phyloP scores from a whole-genome alignment of 352 stramenopile genomes.

The Phytophthora colocasiae region DNA sequence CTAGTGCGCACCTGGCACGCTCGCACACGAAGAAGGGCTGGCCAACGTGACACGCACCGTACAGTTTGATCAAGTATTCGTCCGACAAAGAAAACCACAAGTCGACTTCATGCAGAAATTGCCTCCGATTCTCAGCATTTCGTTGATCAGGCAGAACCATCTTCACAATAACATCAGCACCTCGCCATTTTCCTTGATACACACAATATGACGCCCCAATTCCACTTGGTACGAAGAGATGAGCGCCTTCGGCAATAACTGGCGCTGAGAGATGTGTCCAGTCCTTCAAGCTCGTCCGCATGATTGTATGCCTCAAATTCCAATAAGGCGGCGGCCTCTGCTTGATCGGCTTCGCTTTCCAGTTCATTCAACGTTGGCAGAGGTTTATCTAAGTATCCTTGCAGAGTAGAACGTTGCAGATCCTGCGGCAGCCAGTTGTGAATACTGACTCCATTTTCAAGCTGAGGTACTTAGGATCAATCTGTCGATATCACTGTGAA shows the following conservation, averaged over 20 bases:
- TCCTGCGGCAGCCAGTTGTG: no score
- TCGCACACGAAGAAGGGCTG: conserved; percentile 14
- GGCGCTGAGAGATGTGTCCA: no score
- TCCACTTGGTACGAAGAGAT: neutral
- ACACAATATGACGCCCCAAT: neutral
- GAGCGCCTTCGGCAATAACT: neutral
- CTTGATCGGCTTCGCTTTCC: neutral
- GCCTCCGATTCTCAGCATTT: neutral
- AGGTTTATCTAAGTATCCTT: no score
- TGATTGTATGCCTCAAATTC: neutral
- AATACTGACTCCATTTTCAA: no score
- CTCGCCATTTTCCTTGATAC: neutral
- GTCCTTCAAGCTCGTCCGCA: no score
- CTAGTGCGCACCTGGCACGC: neutral
- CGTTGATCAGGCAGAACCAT: neutral
- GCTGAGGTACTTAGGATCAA: no score
- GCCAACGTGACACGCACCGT: conserved; percentile 6
- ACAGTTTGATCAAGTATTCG: conserved; percentile 10
- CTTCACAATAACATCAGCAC: neutral
- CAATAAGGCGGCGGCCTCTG: neutral
- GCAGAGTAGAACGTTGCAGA: no score
- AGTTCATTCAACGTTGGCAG: no score
- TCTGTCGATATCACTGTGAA: no score
- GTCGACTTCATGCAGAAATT: neutral
- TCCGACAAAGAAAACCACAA: conserved; percentile 3